These are phyloP conservation scores for Fraxinus platypoda DNA, from an alignment of 305 asterid species.

Conservation along the genomic window DNA sequence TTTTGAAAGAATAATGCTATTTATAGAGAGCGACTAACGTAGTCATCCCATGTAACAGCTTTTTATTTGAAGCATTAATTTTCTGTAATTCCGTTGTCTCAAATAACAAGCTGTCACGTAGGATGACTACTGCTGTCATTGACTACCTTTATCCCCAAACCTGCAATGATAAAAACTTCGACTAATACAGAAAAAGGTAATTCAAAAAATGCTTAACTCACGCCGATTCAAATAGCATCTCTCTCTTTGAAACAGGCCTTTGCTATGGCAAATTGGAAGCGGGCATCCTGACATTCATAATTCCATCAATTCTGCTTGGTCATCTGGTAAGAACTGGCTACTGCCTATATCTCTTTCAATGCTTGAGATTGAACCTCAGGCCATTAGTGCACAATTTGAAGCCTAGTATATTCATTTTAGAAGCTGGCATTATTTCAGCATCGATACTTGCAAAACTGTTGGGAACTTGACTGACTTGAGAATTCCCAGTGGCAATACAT, in stretches of 20 bases:
- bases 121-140: background rate
- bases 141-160: background rate
- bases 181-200: background rate
- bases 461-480: background rate
- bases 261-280: conserved; percentile 98
- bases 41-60: background rate
- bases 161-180: background rate
- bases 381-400: background rate
- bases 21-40: no score
- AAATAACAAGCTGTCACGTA: background rate
- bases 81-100: background rate
- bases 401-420: background rate
- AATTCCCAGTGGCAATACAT: background rate
- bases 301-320: conserved; percentile 81
- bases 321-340: conserved; percentile 61
- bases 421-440: background rate
- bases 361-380: background rate
- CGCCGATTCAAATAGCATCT: background rate
- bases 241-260: conserved; percentile 49
- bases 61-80: no score
- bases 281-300: conserved; percentile 67
- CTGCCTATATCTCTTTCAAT: background rate
- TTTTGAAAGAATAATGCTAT: background rate
- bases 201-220: background rate
- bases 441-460: background rate